A percentile compares a stretch with the other conserved stretches of the same genome.
These are phyloP conservation scores for Chaetomium tenue DNA, from an alignment of 495 filamentous ascomycete species.

Conservation along the genomic window DNA sequence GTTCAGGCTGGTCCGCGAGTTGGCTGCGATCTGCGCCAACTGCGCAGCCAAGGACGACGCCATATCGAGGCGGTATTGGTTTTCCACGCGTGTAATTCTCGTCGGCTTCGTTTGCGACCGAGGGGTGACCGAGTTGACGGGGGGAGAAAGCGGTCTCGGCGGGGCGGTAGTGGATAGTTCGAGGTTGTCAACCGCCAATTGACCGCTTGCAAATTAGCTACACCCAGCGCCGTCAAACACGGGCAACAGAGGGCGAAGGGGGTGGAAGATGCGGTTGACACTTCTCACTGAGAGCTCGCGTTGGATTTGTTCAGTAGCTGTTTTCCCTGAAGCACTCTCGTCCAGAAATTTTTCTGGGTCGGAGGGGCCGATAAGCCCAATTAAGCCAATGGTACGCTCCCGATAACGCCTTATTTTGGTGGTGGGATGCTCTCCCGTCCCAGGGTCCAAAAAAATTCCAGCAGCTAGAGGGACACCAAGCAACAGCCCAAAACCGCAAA, in stretches of 20 bases:
- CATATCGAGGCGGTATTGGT: conserved; percentile 46
- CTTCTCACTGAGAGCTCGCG: not conserved
- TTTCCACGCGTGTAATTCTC: not conserved
- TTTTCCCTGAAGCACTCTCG: not conserved
- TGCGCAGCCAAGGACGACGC: conserved; percentile 75
- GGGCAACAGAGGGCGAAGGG: not conserved
- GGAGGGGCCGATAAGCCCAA: conserved; percentile 25
- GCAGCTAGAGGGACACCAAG: not conserved
- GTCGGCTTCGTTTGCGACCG: not conserved
- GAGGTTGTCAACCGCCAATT: not conserved
- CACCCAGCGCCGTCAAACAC: not conserved
- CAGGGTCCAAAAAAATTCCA: conserved; percentile 25
- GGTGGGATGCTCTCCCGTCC: conserved; percentile 20
- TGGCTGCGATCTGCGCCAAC: conserved; percentile 73
- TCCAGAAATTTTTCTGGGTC: conserved; percentile 29
- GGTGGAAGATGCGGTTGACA: not conserved
- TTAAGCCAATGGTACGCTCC: conserved; percentile 10
- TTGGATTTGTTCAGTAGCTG: conserved; percentile 6
- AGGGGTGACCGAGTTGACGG: not conserved
- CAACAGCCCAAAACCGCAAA: conserved; percentile 5
- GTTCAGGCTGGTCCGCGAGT: conserved; percentile 76
- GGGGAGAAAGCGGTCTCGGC: not conserved
- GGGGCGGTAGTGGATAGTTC: not conserved
- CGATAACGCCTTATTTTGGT: conserved; percentile 26
- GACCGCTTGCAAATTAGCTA: not conserved